These are phyloP conservation scores for Pisolithus microcarpus DNA, from an alignment of 768 basidiomycete genomes.

Conservation along the genomic window DNA sequence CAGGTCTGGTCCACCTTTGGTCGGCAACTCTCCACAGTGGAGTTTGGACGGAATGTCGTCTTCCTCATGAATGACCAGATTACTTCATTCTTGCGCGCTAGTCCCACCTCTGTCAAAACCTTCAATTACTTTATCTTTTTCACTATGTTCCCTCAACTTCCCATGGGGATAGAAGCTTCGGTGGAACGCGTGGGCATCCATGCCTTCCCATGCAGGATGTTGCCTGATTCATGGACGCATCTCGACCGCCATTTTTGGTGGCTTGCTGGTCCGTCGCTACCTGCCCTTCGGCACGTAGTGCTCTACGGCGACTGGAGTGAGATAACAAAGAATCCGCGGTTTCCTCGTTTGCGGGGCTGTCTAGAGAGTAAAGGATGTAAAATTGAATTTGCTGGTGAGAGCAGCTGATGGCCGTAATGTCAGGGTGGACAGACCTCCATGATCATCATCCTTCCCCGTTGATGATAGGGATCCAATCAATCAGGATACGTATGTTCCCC, in stretches of 20 bases:
- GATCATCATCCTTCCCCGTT: too few species aligned
- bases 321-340: slow-evolving; percentile 32
- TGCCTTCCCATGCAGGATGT: slow-evolving; percentile 37
- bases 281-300: slow-evolving; percentile 38
- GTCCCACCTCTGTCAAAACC: slow-evolving; percentile 36
- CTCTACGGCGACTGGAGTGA: slow-evolving; percentile 51
- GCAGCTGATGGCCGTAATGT: slow-evolving; percentile 3
- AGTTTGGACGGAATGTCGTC: slow-evolving; percentile 50
- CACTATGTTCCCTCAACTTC: slow-evolving; percentile 23
- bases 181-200: slow-evolving; percentile 47
- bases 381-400: slow-evolving; percentile 17
- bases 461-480: too few species aligned
- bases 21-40: slow-evolving; percentile 43
- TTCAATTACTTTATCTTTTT: slow-evolving; percentile 55
- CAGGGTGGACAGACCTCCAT: not conserved
- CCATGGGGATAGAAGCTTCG: slow-evolving; percentile 24
- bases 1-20: slow-evolving; percentile 46
- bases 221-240: slow-evolving; percentile 29
- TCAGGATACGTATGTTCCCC: too few species aligned
- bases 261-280: slow-evolving; percentile 35
- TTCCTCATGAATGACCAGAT: slow-evolving; percentile 48
- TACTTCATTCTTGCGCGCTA: slow-evolving; percentile 37
- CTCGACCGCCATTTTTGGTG: slow-evolving; percentile 38
- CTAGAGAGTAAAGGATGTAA: slow-evolving; percentile 29
- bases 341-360: slow-evolving; percentile 24